Base-by-base conservation (phyloP, 2,329 filamentous ascomycete genomes). In the Albifimbria verrucaria region DNA sequence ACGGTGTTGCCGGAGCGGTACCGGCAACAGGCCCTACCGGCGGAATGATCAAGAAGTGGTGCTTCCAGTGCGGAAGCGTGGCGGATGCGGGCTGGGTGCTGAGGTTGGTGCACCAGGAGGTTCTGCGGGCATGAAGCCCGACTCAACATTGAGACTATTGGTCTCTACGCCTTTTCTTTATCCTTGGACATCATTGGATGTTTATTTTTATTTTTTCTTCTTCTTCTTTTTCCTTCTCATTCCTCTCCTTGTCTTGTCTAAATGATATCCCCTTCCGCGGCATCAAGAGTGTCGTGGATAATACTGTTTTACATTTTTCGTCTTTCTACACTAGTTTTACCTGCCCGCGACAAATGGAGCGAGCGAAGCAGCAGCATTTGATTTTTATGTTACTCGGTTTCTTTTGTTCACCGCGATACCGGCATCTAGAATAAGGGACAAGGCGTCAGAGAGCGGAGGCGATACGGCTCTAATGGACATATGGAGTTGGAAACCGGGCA, bases 11-110 rank as follows among this genome's bases (percentile, higher is more conserved):
- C 11, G 81, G 80, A 23, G 69, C 74, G 18, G 81, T 72, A 42
- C 79, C 80, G 2, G 73, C 75, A 49, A 78, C 72, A 21, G 81
- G 81, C 7, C 75, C 73, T 22, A 73, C 79, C 6, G 74, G 74
- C 9, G 81, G 82, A 21, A 78, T 75, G 55, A 79, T 85, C 52
- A 82, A 77, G 62, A 85, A 84, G 69, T 85, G 82, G 82, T 85
- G 82, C 59, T 84, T 85, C 68, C 81, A 85, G 68, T 83, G 80
- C 57, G 72, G 72, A 45, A 82, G 73, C 42, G 76, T 74, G 11
- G 67, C 71, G 20, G 77, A 83, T 68, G 81, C 82, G 18, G 70
- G 69, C 57, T 83, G 79, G 78, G 80, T 85, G 48, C 75, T 80
- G 60, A 72, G 77, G 17, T 71, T 83, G 51, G 75, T 85, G 23